A percentile compares a stretch with the other conserved stretches of the same genome.
Conservation (phyloP, 805 yeast genomes). For the Brettanomyces anomalus region DNA sequence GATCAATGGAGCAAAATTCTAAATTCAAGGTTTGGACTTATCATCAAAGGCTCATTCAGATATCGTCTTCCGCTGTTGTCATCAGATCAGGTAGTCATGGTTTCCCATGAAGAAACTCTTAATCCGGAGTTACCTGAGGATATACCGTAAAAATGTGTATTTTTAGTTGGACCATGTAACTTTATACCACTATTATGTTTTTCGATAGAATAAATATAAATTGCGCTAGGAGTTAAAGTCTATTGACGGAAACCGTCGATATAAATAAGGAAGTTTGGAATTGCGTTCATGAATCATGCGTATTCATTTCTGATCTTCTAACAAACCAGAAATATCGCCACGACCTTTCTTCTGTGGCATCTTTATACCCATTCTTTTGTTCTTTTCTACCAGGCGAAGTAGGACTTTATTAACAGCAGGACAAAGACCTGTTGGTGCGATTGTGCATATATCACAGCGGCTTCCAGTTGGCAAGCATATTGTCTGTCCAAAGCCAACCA, state of each 20-base stretch:
- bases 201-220: too few species aligned
- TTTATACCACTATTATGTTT: too few species aligned
- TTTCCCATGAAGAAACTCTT: slow-evolving; percentile 19
- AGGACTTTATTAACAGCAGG: slow-evolving; percentile 43
- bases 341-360: slow-evolving; percentile 23
- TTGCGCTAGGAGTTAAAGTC: too few species aligned
- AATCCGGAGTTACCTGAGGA: slow-evolving; percentile 4
- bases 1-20: slow-evolving; percentile 25
- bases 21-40: slow-evolving; percentile 19
- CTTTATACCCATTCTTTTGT: slow-evolving; percentile 16
- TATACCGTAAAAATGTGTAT: too few species aligned
- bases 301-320: slow-evolving; percentile 23
- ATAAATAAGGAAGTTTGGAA: neutral
- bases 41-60: slow-evolving; percentile 25
- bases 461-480: slow-evolving; percentile 66
- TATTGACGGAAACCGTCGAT: neutral
- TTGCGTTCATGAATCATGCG: neutral
- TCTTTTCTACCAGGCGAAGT: slow-evolving; percentile 21
- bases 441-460: slow-evolving; percentile 63
- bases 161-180: too few species aligned
- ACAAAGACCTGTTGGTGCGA: slow-evolving; percentile 48
- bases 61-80: slow-evolving; percentile 23
- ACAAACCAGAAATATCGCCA: slow-evolving; percentile 33
- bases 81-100: slow-evolving; percentile 19
- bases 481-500: slow-evolving; percentile 93